Evolutionary conservation across 495 filamentous ascomycete species (phyloP).

Genomic region (Chaetomium cochliodes): DNA sequence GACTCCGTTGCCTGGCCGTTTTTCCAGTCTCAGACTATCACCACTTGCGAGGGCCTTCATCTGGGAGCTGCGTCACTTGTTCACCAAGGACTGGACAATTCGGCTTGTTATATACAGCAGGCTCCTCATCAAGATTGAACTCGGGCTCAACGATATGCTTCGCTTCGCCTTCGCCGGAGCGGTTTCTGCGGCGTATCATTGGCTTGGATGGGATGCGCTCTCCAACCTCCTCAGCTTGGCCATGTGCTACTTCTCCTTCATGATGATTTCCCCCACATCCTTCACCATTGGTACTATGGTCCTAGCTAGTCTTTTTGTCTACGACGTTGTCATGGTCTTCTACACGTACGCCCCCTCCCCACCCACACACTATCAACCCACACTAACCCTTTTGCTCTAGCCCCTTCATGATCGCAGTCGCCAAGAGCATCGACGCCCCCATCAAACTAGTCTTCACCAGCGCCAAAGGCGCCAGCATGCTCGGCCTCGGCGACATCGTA

Average conservation of each 20-base stretch:
- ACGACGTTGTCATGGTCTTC: slow-evolving; percentile 97
- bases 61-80: slow-evolving; percentile 48
- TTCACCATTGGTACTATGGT: slow-evolving; percentile 80
- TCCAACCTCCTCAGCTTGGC: slow-evolving; percentile 86
- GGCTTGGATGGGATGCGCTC: slow-evolving; percentile 66
- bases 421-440: slow-evolving; percentile 83
- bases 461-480: slow-evolving; percentile 68
- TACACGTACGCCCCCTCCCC: slow-evolving; percentile 63
- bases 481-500: slow-evolving; percentile 91
- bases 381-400: slow-evolving; percentile 24
- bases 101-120: slow-evolving; percentile 43
- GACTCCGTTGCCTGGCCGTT: slow-evolving; percentile 46
- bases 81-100: slow-evolving; percentile 51
- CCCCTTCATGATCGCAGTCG: slow-evolving; percentile 94
- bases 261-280: slow-evolving; percentile 86
- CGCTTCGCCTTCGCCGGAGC: slow-evolving; percentile 59
- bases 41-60: slow-evolving; percentile 26
- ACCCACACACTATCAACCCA: neutral
- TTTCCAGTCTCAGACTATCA: slow-evolving; percentile 38
- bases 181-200: slow-evolving; percentile 66
- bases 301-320: slow-evolving; percentile 77
- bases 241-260: slow-evolving; percentile 78
- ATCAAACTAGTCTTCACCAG: slow-evolving; percentile 90
- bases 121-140: slow-evolving; percentile 34
- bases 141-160: slow-evolving; percentile 48